Base-by-base conservation (phyloP, 2,329 filamentous ascomycete species). In the Cercospora sp. region DNA sequence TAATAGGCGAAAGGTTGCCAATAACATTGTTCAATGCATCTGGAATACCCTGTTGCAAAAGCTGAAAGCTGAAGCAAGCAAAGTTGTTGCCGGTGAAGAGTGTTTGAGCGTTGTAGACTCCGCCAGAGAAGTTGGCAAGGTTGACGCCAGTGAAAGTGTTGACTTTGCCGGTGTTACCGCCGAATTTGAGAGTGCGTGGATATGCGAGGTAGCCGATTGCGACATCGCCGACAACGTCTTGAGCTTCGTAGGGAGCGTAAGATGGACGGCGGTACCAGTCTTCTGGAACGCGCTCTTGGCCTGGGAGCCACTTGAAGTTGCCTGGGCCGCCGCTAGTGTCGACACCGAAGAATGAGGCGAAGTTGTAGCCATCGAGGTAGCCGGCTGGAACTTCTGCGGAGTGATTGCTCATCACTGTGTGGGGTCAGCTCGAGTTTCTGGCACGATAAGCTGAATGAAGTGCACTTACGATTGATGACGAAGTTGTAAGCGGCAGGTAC, bases 61-160 rank as follows among this genome's bases (percentile, higher is more conserved):
- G 62, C 59, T 79, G 64, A 48, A 66, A 71, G 5, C 51, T 8
- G 58, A 71, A 70, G 61, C 70, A 70, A n/a, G 63, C 70, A n/a
- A 71, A 66, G 40, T 71, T 71, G 63, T 71, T 61, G 9, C 69
- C 69, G 6, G 58, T 20, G 51, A 72, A 64, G 4, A 72, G 62
- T 7, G 53, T 68, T 6, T 72, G 66, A 5, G 74, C 69, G 68
- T 82, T 84, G 66, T 81, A 80, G 0, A 84, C 74, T 16, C 81
- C 81, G 7, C 75, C 75, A 13, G 79, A 80, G n/a, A 82, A 63
- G 57, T 80, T 72, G 12, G 64, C 69, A 9, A 79, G 67, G 65
- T 80, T 73, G 57, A 81, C 53, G 6, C 77, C 77, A n/a, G 73
- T 72, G 72, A 79, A 80, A 16, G 75, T 76, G 70, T 79, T 76